Conservation (phyloP, 1,284 basidiomycete species). For the Salmacisia buchloeana region DNA sequence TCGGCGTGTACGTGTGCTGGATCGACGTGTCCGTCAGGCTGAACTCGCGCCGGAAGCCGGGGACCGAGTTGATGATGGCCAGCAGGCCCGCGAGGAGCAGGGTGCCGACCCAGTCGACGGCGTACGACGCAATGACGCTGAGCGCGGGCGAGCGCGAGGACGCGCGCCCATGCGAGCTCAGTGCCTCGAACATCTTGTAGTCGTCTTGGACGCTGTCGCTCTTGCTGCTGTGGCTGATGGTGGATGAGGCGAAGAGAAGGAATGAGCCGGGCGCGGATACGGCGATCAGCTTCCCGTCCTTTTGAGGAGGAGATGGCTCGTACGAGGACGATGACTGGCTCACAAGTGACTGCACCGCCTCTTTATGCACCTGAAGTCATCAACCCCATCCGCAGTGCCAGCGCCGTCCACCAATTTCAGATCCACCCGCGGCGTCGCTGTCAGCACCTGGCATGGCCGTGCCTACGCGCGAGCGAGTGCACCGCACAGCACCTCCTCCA, state of each 20-base stretch:
- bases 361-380: no score
- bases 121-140: slow-evolving; percentile 11
- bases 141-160: background rate
- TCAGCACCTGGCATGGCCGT: no score
- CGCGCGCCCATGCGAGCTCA: no score
- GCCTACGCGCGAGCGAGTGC: no score
- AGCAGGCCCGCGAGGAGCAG: slow-evolving; percentile 55
- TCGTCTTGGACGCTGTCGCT: background rate
- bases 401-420: no score
- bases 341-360: background rate
- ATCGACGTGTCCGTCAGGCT: slow-evolving; percentile 38
- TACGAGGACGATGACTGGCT: background rate
- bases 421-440: no score
- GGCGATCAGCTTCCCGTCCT: background rate
- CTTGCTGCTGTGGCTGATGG: background rate
- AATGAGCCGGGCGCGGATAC: background rate
- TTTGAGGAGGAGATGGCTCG: background rate
- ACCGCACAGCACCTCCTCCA: no score
- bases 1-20: slow-evolving; percentile 65
- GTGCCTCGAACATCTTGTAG: background rate
- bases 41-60: slow-evolving; percentile 68
- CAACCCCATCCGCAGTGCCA: no score
- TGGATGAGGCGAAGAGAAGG: background rate
- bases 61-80: slow-evolving; percentile 64
- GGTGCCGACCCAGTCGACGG: slow-evolving; percentile 45